Base-by-base conservation (phyloP, 208 protist genomes). In the Trypanosoma vivax region DNA sequence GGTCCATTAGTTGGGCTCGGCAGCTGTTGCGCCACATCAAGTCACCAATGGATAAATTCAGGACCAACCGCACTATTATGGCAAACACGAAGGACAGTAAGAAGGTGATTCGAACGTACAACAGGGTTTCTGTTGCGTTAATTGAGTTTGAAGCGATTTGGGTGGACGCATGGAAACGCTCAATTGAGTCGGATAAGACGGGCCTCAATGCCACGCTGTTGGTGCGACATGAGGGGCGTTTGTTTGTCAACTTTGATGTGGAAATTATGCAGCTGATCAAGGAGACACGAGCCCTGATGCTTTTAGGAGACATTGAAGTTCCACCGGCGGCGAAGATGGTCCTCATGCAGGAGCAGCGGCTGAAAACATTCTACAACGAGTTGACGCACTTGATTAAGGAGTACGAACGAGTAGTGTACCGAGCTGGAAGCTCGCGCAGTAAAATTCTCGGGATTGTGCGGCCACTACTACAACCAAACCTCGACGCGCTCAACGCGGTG, bases 201-300 rank as follows among this genome's bases (percentile, higher is more conserved):
- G 92, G 91, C n/a, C 82, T 98, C 43, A 90, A 97, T 53, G 94
- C 96, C 24, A 98, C 96, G 16, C 76, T 98, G 55, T 70, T 99
- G 5, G 89, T 98, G 14, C 84, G 91, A 24, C 88, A 93, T 58
- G 83, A 97, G 38, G 90, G 86, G n/a, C 78, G 89, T 25, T 79
- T 99, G 4, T 97, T 88, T 72, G 97, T 98, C 33, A 99, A 99
- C 90, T 98, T 99, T 70, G 96, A 99, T 76, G 76, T 74, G 35
- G 88, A 96, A 50, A 94, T 99, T 28, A 75, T 97, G 35, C 90
- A 97, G 76, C 83, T 98, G n/a, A 97, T 98, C 65, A 89, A 96
- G 55, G 97, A 99, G 70, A 92, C 93, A 6, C 91, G 95, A 56
- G 90, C 84, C 41, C 76, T 98, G 28, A 83, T 96, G 82, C 72